phyloP scores from a whole-genome alignment of 768 basidiomycete genomes.

The Auricularia sp. region DNA sequence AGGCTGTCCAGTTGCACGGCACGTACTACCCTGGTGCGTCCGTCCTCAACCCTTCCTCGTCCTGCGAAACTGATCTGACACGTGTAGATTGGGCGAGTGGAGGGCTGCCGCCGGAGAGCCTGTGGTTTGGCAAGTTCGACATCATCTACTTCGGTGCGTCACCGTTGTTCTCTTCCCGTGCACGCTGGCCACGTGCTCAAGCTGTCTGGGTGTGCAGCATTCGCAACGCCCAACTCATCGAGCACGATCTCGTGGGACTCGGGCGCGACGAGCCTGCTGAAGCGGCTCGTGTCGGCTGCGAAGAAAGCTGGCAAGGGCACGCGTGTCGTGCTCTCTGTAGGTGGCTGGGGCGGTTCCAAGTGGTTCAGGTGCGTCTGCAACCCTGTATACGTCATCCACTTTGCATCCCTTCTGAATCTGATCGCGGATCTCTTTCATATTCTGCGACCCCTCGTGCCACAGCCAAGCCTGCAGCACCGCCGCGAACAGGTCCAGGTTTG shows the following conservation, averaged over 20 bases:
- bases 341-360: constrained; percentile 60
- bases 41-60: not conserved
- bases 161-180: not conserved
- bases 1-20: not conserved
- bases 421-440: not conserved
- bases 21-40: not conserved
- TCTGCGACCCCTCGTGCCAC: not conserved
- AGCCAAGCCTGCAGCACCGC: constrained; percentile 47
- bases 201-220: constrained; percentile 33
- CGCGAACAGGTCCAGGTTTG: constrained; percentile 45
- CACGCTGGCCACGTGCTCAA: not conserved
- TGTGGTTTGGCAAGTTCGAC: constrained; percentile 60
- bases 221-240: constrained; percentile 56
- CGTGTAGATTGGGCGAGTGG: constrained; percentile 36
- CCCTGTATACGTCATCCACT: too few relatives aligned
- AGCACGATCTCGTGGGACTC: constrained; percentile 40
- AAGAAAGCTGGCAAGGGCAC: constrained; percentile 49
- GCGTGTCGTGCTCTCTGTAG: constrained; percentile 57
- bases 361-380: constrained; percentile 14
- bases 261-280: constrained; percentile 41
- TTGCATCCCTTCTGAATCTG: not conserved
- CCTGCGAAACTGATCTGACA: too few relatives aligned
- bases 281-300: constrained; percentile 46
- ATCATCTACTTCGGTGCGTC: constrained; percentile 52
- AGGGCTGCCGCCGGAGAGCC: constrained; percentile 40